phyloP scores from a whole-genome alignment of 441 rosid species.

The Euphorbia celastroides region DNA sequence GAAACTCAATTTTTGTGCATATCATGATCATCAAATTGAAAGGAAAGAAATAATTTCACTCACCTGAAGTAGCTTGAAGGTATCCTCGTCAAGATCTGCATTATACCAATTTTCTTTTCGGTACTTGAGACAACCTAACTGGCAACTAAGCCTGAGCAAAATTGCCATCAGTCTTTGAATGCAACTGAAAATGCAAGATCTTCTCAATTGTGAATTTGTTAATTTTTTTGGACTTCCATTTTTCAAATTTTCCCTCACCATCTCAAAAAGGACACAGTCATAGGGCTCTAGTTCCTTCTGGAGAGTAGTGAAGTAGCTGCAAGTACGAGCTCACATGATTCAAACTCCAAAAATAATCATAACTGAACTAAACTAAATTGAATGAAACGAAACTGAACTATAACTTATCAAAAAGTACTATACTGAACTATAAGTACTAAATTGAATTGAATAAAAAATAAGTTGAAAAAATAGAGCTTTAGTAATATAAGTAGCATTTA shows the following conservation, averaged over 20 bases:
- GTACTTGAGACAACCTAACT: conserved; percentile 81
- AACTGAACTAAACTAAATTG: too few species aligned
- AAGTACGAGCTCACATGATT: conserved; percentile 9
- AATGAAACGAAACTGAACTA: too few species aligned
- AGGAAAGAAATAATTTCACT: background rate
- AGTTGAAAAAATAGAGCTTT: too few species aligned
- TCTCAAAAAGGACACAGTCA: conserved; percentile 89
- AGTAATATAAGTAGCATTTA: too few species aligned
- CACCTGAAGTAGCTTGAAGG: conserved; percentile 58
- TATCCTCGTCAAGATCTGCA: conserved; percentile 93
- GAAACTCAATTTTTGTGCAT: too few species aligned
- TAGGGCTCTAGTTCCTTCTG: conserved; percentile 78
- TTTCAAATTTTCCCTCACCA: conserved; percentile 82
- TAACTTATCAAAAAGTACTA: too few species aligned
- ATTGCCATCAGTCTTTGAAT: conserved; percentile 93
- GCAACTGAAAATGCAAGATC: conserved; percentile 75
- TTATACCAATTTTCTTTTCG: conserved; percentile 77
- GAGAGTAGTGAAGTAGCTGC: conserved; percentile 69
- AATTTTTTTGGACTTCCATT: conserved; percentile 46
- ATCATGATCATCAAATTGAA: background rate
- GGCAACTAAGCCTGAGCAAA: conserved; percentile 70
- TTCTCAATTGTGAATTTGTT: conserved; percentile 50
- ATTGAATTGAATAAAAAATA: too few species aligned
- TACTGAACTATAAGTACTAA: too few species aligned
- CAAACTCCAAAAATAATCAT: too few species aligned